Conservation (phyloP, 2,329 filamentous ascomycete species). For the Penicillium glabrum region DNA sequence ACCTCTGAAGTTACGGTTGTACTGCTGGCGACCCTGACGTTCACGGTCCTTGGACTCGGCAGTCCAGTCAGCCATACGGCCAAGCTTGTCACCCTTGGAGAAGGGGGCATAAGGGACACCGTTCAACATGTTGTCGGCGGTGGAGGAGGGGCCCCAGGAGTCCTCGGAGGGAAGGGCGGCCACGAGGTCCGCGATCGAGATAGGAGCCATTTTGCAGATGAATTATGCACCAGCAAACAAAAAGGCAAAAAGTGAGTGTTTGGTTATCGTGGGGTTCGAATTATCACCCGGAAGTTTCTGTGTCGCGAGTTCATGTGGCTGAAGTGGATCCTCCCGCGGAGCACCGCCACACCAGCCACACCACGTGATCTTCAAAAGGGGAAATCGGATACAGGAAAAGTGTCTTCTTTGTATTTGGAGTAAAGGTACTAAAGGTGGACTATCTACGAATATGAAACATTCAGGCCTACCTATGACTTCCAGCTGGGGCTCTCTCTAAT, state of each 20-base stretch:
- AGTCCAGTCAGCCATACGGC: constrained; percentile 99
- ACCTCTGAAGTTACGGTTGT: constrained; percentile 94
- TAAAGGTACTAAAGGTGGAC: too few relatives aligned
- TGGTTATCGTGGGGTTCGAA: constrained; percentile 22
- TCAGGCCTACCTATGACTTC: too few relatives aligned
- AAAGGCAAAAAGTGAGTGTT: constrained; percentile 14
- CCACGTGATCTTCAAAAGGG: constrained; percentile 1
- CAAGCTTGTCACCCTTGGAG: constrained; percentile 97
- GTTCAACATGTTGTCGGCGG: constrained; percentile 83
- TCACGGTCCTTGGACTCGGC: constrained; percentile 74
- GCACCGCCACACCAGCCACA: constrained; percentile 14
- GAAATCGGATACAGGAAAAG: too few relatives aligned
- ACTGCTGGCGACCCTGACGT: constrained; percentile 79
- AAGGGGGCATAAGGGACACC: constrained; percentile 97
- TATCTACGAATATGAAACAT: too few relatives aligned
- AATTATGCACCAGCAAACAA: constrained; percentile 15
- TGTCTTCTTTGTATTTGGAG: too few relatives aligned
- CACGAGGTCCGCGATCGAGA: constrained; percentile 65
- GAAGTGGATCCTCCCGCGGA: constrained; percentile 5
- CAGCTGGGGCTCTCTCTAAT: too few relatives aligned
- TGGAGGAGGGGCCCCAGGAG: constrained; percentile 83
- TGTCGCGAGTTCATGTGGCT: constrained; percentile 27
- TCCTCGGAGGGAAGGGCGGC: constrained; percentile 71
- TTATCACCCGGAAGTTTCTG: constrained; percentile 29
- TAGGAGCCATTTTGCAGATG: constrained; percentile 47